These are phyloP conservation scores for Tuctoria greenei DNA, from an alignment of 176 grass and related monocot genomes.

Conservation along the genomic window DNA sequence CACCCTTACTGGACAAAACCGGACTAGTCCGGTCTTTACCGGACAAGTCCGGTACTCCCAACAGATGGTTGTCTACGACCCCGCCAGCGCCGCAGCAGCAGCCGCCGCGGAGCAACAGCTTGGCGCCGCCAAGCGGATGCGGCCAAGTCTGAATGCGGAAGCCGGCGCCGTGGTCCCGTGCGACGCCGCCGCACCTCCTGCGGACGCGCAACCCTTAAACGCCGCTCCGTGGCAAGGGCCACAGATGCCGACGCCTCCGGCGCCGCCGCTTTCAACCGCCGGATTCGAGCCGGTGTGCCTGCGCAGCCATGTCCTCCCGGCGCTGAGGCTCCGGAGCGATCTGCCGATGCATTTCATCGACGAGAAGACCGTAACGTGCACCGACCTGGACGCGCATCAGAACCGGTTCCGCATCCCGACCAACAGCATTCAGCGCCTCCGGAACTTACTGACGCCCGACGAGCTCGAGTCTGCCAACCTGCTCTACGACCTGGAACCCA, in stretches of 20 bases:
- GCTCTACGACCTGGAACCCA: not conserved
- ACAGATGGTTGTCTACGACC: slow-evolving; percentile 11
- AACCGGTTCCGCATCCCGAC: slow-evolving; percentile 19
- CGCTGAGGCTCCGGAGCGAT: not conserved
- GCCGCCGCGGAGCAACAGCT: not conserved
- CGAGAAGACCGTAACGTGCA: not conserved
- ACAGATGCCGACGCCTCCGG: too few species aligned
- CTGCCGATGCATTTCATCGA: not conserved
- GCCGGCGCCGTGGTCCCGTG: not conserved
- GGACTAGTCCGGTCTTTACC: too few species aligned
- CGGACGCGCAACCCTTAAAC: not conserved
- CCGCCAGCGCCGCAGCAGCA: not conserved
- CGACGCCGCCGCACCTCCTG: not conserved
- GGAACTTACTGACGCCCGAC: not conserved
- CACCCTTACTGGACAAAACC: too few species aligned
- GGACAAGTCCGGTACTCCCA: too few species aligned
- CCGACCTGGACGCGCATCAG: not conserved
- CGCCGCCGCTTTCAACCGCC: not conserved
- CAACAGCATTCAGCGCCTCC: not conserved
- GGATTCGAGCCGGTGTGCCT: not conserved
- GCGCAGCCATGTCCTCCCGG: not conserved
- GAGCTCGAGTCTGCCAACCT: slow-evolving; percentile 1
- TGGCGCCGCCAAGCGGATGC: not conserved
- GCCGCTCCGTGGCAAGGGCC: not conserved
- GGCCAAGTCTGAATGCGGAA: not conserved